phyloP scores from a whole-genome alignment of 192 early-diverging fungal genomes.

The Coemansia sp. region DNA sequence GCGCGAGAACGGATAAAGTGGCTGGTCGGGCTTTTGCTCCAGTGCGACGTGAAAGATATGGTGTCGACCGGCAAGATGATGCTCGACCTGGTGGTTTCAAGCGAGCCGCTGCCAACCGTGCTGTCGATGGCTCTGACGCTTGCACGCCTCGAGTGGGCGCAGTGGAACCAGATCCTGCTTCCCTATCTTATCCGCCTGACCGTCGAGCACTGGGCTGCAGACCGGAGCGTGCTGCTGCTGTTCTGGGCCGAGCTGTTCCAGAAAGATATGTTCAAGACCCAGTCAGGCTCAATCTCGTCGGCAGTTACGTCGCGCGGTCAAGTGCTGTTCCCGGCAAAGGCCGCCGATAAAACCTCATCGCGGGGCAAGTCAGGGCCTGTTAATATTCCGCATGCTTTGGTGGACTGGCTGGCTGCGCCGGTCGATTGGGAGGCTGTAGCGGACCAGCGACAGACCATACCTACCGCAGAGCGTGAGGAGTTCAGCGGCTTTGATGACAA shows the following conservation, averaged over 20 bases:
- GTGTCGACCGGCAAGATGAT: conserved; percentile 31
- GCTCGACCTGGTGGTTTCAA: conserved; percentile 27
- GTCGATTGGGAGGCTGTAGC: conserved; percentile 20
- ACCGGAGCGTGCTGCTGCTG: conserved; percentile 15
- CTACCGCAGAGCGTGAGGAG: conserved; percentile 9
- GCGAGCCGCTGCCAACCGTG: conserved; percentile 36
- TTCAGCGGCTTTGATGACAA: conserved; percentile 23
- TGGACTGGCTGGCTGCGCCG: conserved; percentile 32
- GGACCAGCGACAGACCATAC: conserved; percentile 19
- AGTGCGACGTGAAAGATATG: conserved; percentile 29
- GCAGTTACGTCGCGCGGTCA: conserved; percentile 36
- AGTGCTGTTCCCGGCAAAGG: conserved; percentile 22
- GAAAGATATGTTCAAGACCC: conserved; percentile 10
- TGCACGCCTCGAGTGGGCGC: conserved; percentile 66
- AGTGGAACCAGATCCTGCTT: conserved; percentile 72
- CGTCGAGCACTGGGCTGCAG: conserved; percentile 15
- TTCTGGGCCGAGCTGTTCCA: conserved; percentile 41
- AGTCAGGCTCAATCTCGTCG: conserved; percentile 12
- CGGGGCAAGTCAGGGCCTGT: not conserved
- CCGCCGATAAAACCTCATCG: not conserved
- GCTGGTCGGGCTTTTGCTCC: conserved; percentile 30
- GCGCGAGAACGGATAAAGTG: conserved; percentile 26
- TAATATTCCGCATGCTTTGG: conserved; percentile 15
- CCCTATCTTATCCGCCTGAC: conserved; percentile 61
- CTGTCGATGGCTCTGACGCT: conserved; percentile 70